Evolutionary conservation across 2,329 filamentous ascomycete genomes (phyloP).

Genomic region (Fusarium sp.): DNA sequence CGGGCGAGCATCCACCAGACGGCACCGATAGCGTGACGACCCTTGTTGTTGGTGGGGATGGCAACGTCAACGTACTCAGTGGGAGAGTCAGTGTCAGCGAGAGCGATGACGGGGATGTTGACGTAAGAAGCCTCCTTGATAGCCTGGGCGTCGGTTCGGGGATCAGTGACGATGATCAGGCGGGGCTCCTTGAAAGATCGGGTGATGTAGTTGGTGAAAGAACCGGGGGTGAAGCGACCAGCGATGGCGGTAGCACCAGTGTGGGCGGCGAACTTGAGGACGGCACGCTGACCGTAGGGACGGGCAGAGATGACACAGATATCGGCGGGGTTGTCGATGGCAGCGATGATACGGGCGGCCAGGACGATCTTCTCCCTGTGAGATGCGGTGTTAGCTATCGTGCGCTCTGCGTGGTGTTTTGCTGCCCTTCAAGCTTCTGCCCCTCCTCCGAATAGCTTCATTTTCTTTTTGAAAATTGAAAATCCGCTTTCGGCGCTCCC

Average conservation of each 20-base stretch:
- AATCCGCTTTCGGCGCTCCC: background rate
- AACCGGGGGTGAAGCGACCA: conserved; percentile 99
- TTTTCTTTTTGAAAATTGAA: background rate
- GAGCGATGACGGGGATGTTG: conserved; percentile 99
- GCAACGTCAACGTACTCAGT: conserved; percentile 99
- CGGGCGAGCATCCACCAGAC: conserved; percentile 99
- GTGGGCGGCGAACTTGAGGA: conserved; percentile 99
- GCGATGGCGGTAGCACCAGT: conserved; percentile 98
- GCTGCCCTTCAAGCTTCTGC: conserved; percentile 22
- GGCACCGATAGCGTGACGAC: conserved; percentile 97
- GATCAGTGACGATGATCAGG: conserved; percentile 99
- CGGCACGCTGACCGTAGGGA: conserved; percentile 99
- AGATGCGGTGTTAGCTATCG: conserved; percentile 32
- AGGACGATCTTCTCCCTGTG: conserved; percentile 99
- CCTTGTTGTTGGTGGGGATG: conserved; percentile 99
- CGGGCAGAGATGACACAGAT: conserved; percentile 99
- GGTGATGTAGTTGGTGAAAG: conserved; percentile 99
- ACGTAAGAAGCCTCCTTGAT: conserved; percentile 99
- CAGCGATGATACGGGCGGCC: conserved; percentile 97
- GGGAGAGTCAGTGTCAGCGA: conserved; percentile 98
- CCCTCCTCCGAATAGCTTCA: conserved; percentile 42
- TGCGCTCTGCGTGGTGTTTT: conserved; percentile 37
- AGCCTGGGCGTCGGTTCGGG: conserved; percentile 98
- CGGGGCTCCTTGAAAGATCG: conserved; percentile 99
- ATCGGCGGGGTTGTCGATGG: conserved; percentile 99